Conservation (phyloP, 257 asterid genomes). For the Solanum ossicruentum region DNA sequence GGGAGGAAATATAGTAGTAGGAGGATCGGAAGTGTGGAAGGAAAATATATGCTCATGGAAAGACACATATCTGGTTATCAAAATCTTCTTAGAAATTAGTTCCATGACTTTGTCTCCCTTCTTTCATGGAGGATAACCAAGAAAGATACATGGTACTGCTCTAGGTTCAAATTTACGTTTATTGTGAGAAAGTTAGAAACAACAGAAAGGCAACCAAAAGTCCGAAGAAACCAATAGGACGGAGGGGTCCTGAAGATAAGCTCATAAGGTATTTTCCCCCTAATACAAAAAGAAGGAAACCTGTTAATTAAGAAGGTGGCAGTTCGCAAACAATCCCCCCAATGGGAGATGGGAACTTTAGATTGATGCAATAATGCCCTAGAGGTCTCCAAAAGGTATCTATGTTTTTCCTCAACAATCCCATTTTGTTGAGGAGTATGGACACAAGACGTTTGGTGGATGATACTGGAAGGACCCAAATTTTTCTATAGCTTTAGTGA, state of each 20-base stretch:
- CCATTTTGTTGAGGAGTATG: neutral
- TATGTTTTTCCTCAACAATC: neutral
- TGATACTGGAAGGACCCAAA: too few species aligned
- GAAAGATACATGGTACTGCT: neutral
- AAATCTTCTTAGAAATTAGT: too few species aligned
- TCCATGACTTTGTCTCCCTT: too few species aligned
- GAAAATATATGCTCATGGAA: too few species aligned
- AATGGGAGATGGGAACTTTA: neutral
- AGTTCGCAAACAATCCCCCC: neutral
- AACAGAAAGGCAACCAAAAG: neutral
- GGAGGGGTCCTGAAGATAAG: neutral
- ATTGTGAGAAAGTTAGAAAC: neutral
- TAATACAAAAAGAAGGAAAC: neutral
- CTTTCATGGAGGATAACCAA: neutral
- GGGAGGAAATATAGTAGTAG: too few species aligned
- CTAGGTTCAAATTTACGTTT: neutral
- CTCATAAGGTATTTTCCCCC: rapidly evolving
- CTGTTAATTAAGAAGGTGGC: neutral
- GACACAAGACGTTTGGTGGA: neutral
- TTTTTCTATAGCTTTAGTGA: too few species aligned
- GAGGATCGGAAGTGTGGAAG: too few species aligned
- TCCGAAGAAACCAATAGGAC: neutral
- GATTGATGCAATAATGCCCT: neutral
- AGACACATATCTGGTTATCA: too few species aligned
- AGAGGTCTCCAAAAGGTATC: neutral